A percentile compares a stretch with the other conserved stretches of the same genome.
phyloP scores from a whole-genome alignment of 495 filamentous ascomycete genomes.

The Tuber microsphaerosporum region DNA sequence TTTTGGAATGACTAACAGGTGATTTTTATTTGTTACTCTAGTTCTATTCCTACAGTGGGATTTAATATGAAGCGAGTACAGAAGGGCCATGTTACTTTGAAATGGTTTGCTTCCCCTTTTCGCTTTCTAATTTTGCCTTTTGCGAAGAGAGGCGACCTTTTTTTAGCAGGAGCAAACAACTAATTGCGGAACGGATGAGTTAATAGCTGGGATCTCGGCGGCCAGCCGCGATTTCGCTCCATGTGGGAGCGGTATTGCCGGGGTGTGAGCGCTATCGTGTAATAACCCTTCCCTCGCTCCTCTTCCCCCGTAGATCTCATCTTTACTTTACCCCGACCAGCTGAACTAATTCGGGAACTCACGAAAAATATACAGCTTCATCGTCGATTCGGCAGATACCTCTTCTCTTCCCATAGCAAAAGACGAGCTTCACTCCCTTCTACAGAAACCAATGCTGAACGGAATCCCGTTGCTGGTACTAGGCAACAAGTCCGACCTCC shows the following conservation, averaged over 20 bases:
- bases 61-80: slow-evolving; percentile 99
- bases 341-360: slow-evolving; percentile 18
- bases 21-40: slow-evolving; percentile 43
- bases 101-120: slow-evolving; percentile 58
- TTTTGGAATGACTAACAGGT: slow-evolving; percentile 31
- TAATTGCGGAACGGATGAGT: background rate
- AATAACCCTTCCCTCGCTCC: slow-evolving; percentile 38
- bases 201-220: slow-evolving; percentile 85
- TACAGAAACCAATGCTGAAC: slow-evolving; percentile 75
- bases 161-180: background rate
- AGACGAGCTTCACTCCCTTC: slow-evolving; percentile 82
- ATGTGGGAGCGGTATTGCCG: slow-evolving; percentile 99
- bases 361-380: slow-evolving; percentile 56
- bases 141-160: slow-evolving; percentile 14
- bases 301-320: background rate
- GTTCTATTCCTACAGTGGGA: slow-evolving; percentile 95
- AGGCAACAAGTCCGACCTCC: slow-evolving; percentile 93
- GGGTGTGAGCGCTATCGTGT: slow-evolving; percentile 95
- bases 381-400: slow-evolving; percentile 83
- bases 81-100: slow-evolving; percentile 95
- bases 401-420: slow-evolving; percentile 75
- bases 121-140: slow-evolving; percentile 33
- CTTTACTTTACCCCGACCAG: background rate
- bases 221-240: slow-evolving; percentile 90
- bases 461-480: slow-evolving; percentile 93